These are phyloP conservation scores for Syzygium jambos DNA, from an alignment of 345 rosid genomes.

Conservation along the genomic window DNA sequence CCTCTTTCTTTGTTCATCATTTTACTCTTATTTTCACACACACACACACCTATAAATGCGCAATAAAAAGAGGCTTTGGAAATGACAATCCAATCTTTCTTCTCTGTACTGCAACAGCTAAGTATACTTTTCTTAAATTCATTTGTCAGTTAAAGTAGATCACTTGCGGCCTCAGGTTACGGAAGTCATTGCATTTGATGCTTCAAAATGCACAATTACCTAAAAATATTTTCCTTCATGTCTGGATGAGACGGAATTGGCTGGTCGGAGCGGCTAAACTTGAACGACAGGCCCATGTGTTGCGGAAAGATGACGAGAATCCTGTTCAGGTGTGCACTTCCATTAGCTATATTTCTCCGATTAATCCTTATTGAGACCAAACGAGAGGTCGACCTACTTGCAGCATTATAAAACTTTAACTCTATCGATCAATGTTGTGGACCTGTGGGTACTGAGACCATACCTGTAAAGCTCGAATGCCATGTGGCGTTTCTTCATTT, in stretches of 20 bases:
- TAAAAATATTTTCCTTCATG: neutral
- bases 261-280: neutral
- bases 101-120: neutral
- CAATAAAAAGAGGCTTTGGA: neutral
- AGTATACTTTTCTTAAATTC: neutral
- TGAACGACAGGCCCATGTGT: neutral
- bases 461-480: neutral
- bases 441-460: neutral
- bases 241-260: neutral
- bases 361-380: neutral
- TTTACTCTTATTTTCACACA: neutral
- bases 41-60: neutral
- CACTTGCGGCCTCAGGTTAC: neutral
- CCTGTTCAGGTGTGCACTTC: neutral
- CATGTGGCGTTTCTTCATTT: neutral
- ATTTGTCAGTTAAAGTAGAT: neutral
- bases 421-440: neutral
- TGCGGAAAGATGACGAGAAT: neutral
- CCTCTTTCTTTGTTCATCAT: neutral
- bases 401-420: neutral
- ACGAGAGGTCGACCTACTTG: neutral
- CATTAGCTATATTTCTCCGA: neutral
- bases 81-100: neutral
- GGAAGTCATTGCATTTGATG: neutral
- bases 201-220: neutral